These are phyloP conservation scores for Calonectria pteridis DNA, from an alignment of 2,329 filamentous ascomycete genomes.

Conservation along the genomic window DNA sequence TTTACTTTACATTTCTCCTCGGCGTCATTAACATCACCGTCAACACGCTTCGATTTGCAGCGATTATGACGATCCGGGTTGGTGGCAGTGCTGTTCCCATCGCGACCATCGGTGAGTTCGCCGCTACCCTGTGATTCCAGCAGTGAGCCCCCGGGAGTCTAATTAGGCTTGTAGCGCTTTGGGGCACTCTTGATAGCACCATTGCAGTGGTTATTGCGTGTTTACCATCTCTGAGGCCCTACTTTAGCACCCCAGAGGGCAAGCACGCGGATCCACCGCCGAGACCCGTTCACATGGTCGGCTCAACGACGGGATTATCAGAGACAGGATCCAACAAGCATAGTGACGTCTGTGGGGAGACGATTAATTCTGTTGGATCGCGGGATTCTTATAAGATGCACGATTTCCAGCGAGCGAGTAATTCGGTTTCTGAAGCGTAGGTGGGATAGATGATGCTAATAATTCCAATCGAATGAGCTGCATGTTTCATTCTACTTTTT, in stretches of 20 bases:
- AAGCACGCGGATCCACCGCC: background rate
- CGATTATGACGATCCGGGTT: background rate
- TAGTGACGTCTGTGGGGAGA: background rate
- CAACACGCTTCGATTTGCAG: background rate
- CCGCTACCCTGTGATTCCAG: fast-evolving
- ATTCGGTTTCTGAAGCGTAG: background rate
- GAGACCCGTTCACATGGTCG: background rate
- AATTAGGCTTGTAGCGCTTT: background rate
- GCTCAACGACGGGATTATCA: background rate
- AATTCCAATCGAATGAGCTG: no score
- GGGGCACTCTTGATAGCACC: background rate
- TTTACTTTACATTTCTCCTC: background rate
- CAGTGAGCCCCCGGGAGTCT: background rate
- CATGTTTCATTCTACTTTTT: background rate
- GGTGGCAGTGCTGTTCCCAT: background rate
- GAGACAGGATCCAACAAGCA: background rate
- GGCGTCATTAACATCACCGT: background rate
- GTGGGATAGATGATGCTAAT: background rate
- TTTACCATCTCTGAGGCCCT: background rate
- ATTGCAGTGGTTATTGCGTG: background rate
- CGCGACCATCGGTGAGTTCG: background rate
- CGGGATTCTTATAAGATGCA: background rate
- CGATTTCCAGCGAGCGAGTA: background rate
- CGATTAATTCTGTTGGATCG: background rate
- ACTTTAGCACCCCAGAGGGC: background rate